Evolutionary conservation across 2,329 filamentous ascomycete species (phyloP).

Genomic region (Xylariales sp.): DNA sequence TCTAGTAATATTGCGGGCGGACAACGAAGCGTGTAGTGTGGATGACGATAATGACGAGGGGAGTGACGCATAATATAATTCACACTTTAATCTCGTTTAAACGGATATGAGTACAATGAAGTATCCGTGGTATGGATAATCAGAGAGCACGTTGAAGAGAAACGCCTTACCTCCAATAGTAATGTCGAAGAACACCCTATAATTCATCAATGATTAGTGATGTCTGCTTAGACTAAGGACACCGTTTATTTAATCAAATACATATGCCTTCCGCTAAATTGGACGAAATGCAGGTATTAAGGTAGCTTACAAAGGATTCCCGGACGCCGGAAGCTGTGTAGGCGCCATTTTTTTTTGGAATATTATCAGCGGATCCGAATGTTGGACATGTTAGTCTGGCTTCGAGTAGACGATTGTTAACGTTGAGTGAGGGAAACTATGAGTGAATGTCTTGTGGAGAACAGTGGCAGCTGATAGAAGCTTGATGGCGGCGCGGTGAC

Average conservation of each 20-base stretch:
- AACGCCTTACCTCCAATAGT: conserved; percentile 76
- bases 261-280: neutral
- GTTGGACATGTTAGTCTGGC: neutral
- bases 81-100: no score
- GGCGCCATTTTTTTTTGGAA: conserved; percentile 51
- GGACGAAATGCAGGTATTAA: neutral
- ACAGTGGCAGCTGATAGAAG: conserved; percentile 8
- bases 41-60: neutral
- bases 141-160: neutral
- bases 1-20: no score
- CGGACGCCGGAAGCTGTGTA: conserved; percentile 55
- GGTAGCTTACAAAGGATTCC: conserved; percentile 56
- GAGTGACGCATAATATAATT: conserved; percentile 5
- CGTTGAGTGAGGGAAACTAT: neutral
- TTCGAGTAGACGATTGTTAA: neutral
- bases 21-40: neutral
- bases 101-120: neutral
- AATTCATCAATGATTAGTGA: conserved; percentile 4
- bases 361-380: neutral
- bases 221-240: neutral
- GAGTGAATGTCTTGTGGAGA: conserved; percentile 4
- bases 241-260: neutral
- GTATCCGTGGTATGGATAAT: neutral
- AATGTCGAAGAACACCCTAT: conserved; percentile 79
- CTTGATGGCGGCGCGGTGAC: neutral